Conservation (phyloP, 805 yeast species). For the Starmerella apis region DNA sequence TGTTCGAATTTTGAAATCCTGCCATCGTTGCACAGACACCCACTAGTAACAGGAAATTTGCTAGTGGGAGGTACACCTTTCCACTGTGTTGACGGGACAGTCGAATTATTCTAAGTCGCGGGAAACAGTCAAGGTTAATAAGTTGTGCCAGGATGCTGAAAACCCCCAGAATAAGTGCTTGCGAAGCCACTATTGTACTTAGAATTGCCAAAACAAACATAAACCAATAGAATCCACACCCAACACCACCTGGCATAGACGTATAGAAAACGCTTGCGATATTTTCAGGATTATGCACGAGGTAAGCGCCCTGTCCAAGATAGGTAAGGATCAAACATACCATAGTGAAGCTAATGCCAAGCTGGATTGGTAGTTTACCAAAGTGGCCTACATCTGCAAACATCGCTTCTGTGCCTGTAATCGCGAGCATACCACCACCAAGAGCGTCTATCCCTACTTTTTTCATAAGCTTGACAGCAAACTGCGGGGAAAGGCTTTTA, state of each 20-base stretch:
- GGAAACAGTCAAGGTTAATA: slow-evolving; percentile 46
- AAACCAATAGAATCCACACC: slow-evolving; percentile 41
- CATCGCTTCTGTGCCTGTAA: slow-evolving; percentile 56
- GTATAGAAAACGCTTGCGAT: slow-evolving; percentile 39
- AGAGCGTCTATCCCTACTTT: slow-evolving; percentile 34
- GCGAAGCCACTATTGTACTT: slow-evolving; percentile 50
- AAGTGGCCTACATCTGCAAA: slow-evolving; percentile 55
- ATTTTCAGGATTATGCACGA: slow-evolving; percentile 35
- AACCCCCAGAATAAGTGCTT: slow-evolving; percentile 48
- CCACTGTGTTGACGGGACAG: slow-evolving; percentile 40
- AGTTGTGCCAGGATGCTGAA: slow-evolving; percentile 45
- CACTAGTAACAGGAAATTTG: slow-evolving; percentile 43
- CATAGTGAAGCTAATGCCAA: slow-evolving; percentile 33
- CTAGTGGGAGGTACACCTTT: slow-evolving; percentile 43
- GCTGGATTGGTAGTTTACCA: slow-evolving; percentile 41
- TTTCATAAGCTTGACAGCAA: slow-evolving; percentile 40
- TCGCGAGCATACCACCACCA: slow-evolving; percentile 43
- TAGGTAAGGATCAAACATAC: slow-evolving; percentile 41
- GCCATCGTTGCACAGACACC: slow-evolving; percentile 44
- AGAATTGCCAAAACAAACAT: slow-evolving; percentile 42
- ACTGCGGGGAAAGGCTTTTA: slow-evolving; percentile 42
- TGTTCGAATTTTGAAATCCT: slow-evolving; percentile 41
- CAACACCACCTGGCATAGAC: slow-evolving; percentile 43
- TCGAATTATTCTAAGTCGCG: slow-evolving; percentile 39
- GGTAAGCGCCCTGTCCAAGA: slow-evolving; percentile 49